Evolutionary conservation across 257 asterid genomes (phyloP).

Genomic region (Jasminum sambac): DNA sequence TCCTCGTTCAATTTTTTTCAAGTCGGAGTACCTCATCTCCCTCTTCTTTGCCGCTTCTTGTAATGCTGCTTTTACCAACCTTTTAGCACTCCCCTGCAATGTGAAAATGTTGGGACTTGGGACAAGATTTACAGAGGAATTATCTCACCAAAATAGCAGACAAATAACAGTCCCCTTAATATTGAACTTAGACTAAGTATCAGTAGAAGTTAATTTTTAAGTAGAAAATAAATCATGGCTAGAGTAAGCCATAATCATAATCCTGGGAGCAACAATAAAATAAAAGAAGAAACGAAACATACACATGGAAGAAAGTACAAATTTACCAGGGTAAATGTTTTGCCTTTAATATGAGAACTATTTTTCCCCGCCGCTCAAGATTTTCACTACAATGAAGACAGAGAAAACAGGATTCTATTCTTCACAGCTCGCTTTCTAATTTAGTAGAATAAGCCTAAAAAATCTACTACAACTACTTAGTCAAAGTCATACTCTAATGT

Average conservation of each 20-base stretch:
- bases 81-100: constrained; percentile 63
- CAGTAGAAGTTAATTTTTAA: too few species aligned
- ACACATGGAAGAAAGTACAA: background rate
- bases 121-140: background rate
- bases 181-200: too few species aligned
- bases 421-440: background rate
- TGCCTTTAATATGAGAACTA: background rate
- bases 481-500: too few species aligned
- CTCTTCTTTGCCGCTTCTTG: constrained; percentile 76
- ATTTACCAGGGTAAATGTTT: background rate
- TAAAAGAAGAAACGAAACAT: background rate
- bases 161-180: too few species aligned
- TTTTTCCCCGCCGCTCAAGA: background rate
- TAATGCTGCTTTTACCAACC: constrained; percentile 60
- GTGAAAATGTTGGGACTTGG: background rate
- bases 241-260: background rate
- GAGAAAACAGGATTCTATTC: background rate
- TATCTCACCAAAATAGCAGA: background rate
- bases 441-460: background rate
- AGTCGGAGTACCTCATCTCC: constrained; percentile 67
- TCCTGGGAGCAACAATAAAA: background rate
- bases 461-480: too few species aligned
- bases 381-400: background rate
- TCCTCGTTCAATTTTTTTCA: constrained; percentile 67
- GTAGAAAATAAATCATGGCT: too few species aligned